Evolutionary conservation across 129 eudicot genomes (phyloP).

Genomic region (Centrapalus pauciflorus): DNA sequence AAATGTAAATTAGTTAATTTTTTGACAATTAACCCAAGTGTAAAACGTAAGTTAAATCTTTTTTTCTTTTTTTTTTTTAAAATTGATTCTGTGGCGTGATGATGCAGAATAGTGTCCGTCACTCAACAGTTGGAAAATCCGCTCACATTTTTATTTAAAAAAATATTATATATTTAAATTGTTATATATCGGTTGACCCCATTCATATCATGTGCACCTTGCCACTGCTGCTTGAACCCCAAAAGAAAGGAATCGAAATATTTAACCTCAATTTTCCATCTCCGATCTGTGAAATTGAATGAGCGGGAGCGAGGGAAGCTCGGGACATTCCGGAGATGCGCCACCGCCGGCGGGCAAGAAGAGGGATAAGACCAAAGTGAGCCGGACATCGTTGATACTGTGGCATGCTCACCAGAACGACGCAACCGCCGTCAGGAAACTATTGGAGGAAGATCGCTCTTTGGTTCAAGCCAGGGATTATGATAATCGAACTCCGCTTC

Average conservation of each 20-base stretch:
- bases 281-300: conserved; percentile 33
- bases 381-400: conserved; percentile 77
- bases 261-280: conserved; percentile 8
- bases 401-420: conserved; percentile 99
- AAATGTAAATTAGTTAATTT: too few species aligned
- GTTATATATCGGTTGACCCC: conserved; percentile 21
- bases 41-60: background rate
- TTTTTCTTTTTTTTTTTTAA: background rate
- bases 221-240: conserved; percentile 1
- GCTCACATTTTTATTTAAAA: background rate
- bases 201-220: background rate
- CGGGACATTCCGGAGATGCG: conserved; percentile 60
- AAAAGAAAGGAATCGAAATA: conserved; percentile 8
- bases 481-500: conserved; percentile 88
- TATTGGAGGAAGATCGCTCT: conserved; percentile 73
- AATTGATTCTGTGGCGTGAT: background rate
- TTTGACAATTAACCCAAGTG: too few species aligned
- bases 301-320: conserved; percentile 79
- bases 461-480: conserved; percentile 83
- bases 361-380: conserved; percentile 73
- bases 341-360: conserved; percentile 35
- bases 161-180: background rate
- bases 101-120: conserved; percentile 5
- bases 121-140: conserved; percentile 14
- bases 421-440: conserved; percentile 58